These are phyloP conservation scores for Medicago lupulina DNA, from an alignment of 306 rosid species.

Conservation along the genomic window DNA sequence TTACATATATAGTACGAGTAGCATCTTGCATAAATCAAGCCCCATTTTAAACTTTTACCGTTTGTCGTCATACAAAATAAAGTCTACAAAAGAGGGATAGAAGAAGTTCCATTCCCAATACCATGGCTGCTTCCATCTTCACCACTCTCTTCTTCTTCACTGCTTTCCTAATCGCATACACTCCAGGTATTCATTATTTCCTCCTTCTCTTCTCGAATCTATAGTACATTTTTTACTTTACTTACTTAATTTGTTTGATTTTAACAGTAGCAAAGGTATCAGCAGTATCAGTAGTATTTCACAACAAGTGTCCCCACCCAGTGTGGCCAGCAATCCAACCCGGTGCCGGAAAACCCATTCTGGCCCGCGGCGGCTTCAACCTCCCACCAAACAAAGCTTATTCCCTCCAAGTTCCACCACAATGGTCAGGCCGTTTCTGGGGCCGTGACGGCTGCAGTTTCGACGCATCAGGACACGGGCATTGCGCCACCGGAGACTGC, in stretches of 20 bases:
- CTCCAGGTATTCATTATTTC: neutral
- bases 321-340: conserved; percentile 99
- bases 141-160: neutral
- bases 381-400: conserved; percentile 66
- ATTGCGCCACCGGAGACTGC: conserved; percentile 93
- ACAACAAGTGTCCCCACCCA: conserved; percentile 83
- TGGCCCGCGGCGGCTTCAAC: conserved; percentile 87
- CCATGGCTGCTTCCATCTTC: conserved; percentile 7
- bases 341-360: conserved; percentile 76
- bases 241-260: neutral
- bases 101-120: neutral
- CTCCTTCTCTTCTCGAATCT: too few species aligned
- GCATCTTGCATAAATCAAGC: neutral
- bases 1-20: neutral
- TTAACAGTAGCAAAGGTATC: conserved; percentile 45
- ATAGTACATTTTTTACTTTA: too few species aligned
- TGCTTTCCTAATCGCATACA: neutral
- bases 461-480: conserved; percentile 77
- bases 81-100: neutral
- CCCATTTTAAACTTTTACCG: neutral
- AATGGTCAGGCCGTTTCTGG: conserved; percentile 99
- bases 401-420: conserved; percentile 69
- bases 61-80: neutral
- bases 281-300: conserved; percentile 54
- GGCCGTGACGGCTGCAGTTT: conserved; percentile 94